phyloP scores from a whole-genome alignment of 805 yeast genomes.

The Yamadazyma phyllophila region DNA sequence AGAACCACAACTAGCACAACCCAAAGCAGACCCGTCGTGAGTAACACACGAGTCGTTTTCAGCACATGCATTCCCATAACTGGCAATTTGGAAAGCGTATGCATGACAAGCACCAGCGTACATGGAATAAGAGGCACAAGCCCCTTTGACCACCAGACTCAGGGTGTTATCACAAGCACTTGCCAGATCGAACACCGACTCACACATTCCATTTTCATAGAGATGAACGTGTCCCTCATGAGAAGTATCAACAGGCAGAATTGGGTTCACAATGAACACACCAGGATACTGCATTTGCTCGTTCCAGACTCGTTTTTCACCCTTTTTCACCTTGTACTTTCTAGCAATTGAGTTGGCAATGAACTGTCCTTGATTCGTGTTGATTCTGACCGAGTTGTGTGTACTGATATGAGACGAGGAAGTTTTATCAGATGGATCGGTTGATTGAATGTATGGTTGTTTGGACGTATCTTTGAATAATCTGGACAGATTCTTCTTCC shows the following conservation, averaged over 20 bases:
- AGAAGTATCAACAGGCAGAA: background rate
- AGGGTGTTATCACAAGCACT: background rate
- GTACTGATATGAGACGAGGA: background rate
- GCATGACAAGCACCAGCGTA: background rate
- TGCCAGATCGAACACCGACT: background rate
- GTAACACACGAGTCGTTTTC: background rate
- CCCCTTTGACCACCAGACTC: background rate
- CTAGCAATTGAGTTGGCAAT: background rate
- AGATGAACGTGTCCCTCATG: background rate
- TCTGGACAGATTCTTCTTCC: background rate
- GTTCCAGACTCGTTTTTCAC: background rate
- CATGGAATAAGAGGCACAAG: background rate
- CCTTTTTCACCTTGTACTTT: background rate
- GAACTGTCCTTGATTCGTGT: background rate
- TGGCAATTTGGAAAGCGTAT: background rate
- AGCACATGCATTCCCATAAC: background rate
- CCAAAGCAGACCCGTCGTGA: background rate
- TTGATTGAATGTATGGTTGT: background rate
- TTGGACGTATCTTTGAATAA: background rate
- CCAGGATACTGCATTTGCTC: background rate
- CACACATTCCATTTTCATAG: slow-evolving; percentile 3
- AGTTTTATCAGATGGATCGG: background rate
- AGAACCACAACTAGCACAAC: background rate
- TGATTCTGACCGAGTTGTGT: background rate
- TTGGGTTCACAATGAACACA: background rate